Percentiles rank a stretch among this genome's conserved stretches.
These are phyloP conservation scores for Haplosporangium gracile DNA, from an alignment of 192 early-diverging fungal species.

Conservation along the genomic window DNA sequence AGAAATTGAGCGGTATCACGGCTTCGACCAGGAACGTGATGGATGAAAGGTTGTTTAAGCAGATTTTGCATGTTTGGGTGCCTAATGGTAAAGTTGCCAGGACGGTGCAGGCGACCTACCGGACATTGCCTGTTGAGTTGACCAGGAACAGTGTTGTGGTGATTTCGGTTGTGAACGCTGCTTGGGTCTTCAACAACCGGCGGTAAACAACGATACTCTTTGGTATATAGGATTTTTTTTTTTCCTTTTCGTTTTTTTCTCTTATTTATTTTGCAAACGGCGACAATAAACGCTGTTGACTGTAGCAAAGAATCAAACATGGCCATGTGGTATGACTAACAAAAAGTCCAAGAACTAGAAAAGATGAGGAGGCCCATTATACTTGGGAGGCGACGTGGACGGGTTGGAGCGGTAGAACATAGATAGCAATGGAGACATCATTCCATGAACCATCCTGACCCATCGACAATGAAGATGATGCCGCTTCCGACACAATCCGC, in stretches of 20 bases:
- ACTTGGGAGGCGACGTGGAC: neutral
- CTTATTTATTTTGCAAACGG: neutral
- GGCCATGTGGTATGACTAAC: no score
- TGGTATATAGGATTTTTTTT: neutral
- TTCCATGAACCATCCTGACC: neutral
- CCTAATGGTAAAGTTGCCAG: conserved; percentile 58
- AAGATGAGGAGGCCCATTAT: no score
- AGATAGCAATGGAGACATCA: neutral
- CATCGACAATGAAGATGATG: neutral
- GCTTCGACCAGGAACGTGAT: conserved; percentile 57
- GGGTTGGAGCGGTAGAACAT: neutral
- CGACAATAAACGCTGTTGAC: neutral
- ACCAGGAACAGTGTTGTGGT: conserved; percentile 58
- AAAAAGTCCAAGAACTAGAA: no score
- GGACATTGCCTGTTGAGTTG: conserved; percentile 30
- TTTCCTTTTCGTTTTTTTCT: neutral
- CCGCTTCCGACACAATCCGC: neutral
- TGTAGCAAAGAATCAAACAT: no score
- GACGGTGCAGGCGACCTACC: conserved; percentile 53
- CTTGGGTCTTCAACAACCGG: conserved; percentile 57
- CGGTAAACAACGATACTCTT: conserved; percentile 18
- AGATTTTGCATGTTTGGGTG: conserved; percentile 68
- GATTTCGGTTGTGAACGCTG: conserved; percentile 50
- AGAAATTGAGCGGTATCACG: conserved; percentile 59
- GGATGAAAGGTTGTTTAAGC: conserved; percentile 57